Base-by-base conservation (phyloP, 805 yeast genomes). In the Starmerella vaccinii region DNA sequence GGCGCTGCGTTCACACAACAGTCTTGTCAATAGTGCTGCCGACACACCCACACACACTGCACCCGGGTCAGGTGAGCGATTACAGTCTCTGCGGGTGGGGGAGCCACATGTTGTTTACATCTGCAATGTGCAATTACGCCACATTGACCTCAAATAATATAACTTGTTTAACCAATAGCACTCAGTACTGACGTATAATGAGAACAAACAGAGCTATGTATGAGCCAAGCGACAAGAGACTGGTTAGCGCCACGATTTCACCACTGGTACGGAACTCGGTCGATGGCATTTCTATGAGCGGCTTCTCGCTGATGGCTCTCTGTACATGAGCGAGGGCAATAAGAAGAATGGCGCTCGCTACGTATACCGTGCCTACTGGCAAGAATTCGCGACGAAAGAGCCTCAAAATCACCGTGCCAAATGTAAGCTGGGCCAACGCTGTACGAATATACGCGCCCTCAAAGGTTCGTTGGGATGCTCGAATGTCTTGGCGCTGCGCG, bases 391-490 rank as follows among this genome's bases (percentile, higher is more conserved):
- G 68, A 5, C 78, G 70, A 63, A 84, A 84, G 34, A 84, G 64
- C 63, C 82, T 80, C 57, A 84, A 71, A 16, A 84, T 74, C 49
- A 83, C 66, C 29, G 83, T 67, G 3, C 84, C 73, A 59, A 85
- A 81, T 10, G 87, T 75, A 26, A 85, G 64, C 48, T 81, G 74
- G 19, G 84, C 81, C 27, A 85, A 67, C 19, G 89, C 82, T 0
- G 89, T 77, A 47, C 95, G 66, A 23, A 82, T 71, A 61, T 85
- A 84, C 1, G 94, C 89, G 0, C 94, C 95, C 61, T 84, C 92
- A 60, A 83, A 84, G 0, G 94, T 84, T 50, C 95, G 65, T 65
- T 84, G 92, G 58, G 82, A 82, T 0, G 90, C 92, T 58, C 66
- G 56, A n/a, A 63, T 50, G 27, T 63, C 67, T 47, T 63, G 65